Base-by-base conservation (phyloP, 306 rosid species). In the Pyrus betulifolia region DNA sequence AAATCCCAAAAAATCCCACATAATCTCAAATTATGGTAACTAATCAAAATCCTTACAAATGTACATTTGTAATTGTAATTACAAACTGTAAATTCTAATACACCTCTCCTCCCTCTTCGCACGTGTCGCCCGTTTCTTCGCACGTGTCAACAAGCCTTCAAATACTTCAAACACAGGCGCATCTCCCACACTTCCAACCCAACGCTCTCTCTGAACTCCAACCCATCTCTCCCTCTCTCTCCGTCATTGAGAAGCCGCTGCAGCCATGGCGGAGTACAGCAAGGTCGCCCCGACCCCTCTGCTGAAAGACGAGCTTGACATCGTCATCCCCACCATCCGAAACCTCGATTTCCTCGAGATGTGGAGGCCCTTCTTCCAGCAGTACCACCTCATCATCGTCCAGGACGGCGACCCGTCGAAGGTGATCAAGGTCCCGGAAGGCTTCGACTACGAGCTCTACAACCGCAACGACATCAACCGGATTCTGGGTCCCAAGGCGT, bases 381-480 rank as follows among this genome's bases (percentile, higher is more conserved):
- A 80, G 0, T 90, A 92, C 80, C 97, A 92, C n/a, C 80, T 92
- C 4, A 92, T 92, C 81, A 90, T 92, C 5, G 88, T 92, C n/a
- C 97, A 92, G 23, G 97, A 92, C 27, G 97, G 97, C 14, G 97
- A 92, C 33, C 97, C 97, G 3, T 51, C 86, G 0, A 92, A 84
- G 78, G 45, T 59, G 28, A 87, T 93, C 70, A 86, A 81, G 51
- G 97, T 93, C 62, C 97, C 96, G 0, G 75, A 84, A 63, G 96
- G 97, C 2, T 93, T 87, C 33, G 91, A 89, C 15, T 89, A 88
- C 35, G 91, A 90, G 45, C 93, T 90, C n/a, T 87, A 88, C 65
- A 93, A 90, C 33, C 85, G 92, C 3, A 79, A 83, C 44, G 92
- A 93, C 52, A 87, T 93, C 30, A 79, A 86, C 74, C 78, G 86